These are phyloP conservation scores for Penicillium sp. DNA, from an alignment of 2,329 filamentous ascomycete species.

Conservation along the genomic window DNA sequence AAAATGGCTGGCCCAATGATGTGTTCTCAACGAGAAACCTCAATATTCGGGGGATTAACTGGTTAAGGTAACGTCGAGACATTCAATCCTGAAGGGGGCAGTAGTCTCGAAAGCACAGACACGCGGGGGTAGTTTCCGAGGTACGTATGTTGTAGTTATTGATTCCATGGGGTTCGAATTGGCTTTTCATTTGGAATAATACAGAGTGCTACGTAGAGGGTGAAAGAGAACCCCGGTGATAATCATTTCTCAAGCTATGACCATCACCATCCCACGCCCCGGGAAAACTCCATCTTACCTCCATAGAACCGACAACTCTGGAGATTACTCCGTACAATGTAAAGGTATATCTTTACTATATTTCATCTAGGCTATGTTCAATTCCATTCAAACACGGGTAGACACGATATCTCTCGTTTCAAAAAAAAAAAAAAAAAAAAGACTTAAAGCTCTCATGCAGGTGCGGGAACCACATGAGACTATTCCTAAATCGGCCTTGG, in stretches of 20 bases:
- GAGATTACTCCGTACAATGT: neutral
- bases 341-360: neutral
- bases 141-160: neutral
- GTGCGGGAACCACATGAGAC: slow-evolving; percentile 15
- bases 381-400: neutral
- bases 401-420: slow-evolving; percentile 5
- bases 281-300: neutral
- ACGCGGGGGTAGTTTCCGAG: neutral
- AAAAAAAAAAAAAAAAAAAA: slow-evolving; percentile 10
- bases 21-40: neutral
- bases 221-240: neutral
- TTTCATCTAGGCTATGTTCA: neutral
- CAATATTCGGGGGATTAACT: neutral
- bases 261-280: neutral
- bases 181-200: neutral
- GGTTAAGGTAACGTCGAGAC: neutral
- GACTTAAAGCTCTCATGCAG: slow-evolving; percentile 17
- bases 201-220: neutral
- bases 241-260: neutral
- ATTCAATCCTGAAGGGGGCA: neutral
- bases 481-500: slow-evolving; percentile 4
- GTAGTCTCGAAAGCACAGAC: slow-evolving; percentile 5
- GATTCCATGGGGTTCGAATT: slow-evolving; percentile 16
- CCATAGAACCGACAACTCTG: neutral
- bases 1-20: neutral